phyloP scores from a whole-genome alignment of 1,139 yeast genomes.

The Nakaseomyces glabratus region DNA sequence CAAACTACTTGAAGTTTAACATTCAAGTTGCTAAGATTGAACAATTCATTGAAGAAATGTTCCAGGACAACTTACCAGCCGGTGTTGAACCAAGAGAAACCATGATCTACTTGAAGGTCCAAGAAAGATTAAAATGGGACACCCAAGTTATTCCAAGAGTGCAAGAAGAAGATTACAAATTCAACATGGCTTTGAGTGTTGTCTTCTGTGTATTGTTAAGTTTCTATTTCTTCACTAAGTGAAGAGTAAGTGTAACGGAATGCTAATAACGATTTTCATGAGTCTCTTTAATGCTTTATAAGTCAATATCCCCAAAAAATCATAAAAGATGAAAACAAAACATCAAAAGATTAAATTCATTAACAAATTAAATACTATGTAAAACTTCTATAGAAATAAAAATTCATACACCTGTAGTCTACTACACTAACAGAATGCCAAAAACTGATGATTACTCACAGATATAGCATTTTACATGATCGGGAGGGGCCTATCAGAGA shows the following conservation, averaged over 20 bases:
- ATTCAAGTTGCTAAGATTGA: conserved; percentile 81
- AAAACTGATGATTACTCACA: too few species aligned
- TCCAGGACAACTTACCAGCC: conserved; percentile 46
- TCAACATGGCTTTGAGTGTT: conserved; percentile 13
- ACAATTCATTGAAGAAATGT: conserved; percentile 69
- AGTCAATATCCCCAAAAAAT: too few species aligned
- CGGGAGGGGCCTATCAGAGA: conserved; percentile 61
- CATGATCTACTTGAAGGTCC: conserved; percentile 33
- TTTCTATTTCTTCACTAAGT: conserved; percentile 6
- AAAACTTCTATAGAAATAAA: too few species aligned
- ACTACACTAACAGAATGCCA: too few species aligned
- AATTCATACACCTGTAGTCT: too few species aligned
- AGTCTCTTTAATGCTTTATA: not conserved
- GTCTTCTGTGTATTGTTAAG: conserved; percentile 5
- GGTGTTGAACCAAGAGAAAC: conserved; percentile 38
- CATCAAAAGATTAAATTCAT: too few species aligned
- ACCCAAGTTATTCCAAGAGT: conserved; percentile 20
- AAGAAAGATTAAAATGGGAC: conserved; percentile 30
- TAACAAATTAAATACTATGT: too few species aligned
- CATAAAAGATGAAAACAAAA: too few species aligned
- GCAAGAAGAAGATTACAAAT: conserved; percentile 26
- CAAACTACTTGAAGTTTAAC: conserved; percentile 78
- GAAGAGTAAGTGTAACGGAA: not conserved
- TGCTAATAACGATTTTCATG: not conserved
- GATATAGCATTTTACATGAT: conserved; percentile 50